phyloP scores from a whole-genome alignment of 2,329 filamentous ascomycete genomes.

The Aureobasidium subglaciale region DNA sequence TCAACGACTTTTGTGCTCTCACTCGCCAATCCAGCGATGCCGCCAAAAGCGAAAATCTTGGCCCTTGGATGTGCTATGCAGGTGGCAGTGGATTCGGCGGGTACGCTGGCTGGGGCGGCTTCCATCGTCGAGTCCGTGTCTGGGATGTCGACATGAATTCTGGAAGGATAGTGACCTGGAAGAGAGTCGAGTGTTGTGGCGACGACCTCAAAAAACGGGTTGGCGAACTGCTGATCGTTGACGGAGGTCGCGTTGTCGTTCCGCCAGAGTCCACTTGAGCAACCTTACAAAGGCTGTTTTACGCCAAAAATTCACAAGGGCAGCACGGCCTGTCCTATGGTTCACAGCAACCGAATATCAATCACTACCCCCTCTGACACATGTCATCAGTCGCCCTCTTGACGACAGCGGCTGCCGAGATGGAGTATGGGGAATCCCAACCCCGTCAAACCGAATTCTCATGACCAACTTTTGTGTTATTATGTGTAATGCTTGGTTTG shows the following conservation, averaged over 20 bases:
- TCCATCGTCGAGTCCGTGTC: constrained; percentile 73
- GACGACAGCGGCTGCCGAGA: neutral
- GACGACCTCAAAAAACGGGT: constrained; percentile 45
- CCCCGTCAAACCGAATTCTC: neutral
- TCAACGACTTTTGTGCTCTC: constrained; percentile 91
- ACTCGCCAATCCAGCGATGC: constrained; percentile 20
- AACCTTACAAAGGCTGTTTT: neutral
- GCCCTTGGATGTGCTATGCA: constrained; percentile 95
- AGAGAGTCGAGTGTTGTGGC: constrained; percentile 63
- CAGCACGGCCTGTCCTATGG: neutral
- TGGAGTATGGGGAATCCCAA: constrained; percentile 3
- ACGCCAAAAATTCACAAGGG: neutral
- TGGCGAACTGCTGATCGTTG: constrained; percentile 56
- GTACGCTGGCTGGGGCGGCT: constrained; percentile 85
- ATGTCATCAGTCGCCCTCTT: neutral
- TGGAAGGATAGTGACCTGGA: constrained; percentile 84
- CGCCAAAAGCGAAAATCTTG: constrained; percentile 35
- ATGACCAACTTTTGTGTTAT: constrained; percentile 7
- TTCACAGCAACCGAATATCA: neutral
- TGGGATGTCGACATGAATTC: constrained; percentile 93
- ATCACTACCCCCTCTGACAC: neutral
- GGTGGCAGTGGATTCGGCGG: constrained; percentile 89
- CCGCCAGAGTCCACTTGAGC: constrained; percentile 9
- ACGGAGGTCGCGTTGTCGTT: constrained; percentile 48
- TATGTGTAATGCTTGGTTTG: constrained; percentile 8